These are phyloP conservation scores for Fusarium buxicola DNA, from an alignment of 2,329 filamentous ascomycete genomes.

Conservation along the genomic window DNA sequence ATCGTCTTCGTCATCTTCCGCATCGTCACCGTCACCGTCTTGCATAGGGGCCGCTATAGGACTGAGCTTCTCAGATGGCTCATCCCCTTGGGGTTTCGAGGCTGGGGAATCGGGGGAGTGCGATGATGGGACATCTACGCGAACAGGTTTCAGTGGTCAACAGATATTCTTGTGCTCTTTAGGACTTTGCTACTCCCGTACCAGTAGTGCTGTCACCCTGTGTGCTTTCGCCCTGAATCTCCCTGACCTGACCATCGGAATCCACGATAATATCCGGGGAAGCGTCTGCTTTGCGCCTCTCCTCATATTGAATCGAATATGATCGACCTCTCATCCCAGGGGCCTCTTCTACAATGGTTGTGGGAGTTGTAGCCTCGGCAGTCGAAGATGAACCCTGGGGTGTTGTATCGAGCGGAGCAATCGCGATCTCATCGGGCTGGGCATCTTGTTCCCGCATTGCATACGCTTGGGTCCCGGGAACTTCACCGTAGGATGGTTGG, in stretches of 20 bases:
- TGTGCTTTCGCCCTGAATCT: slow-evolving; percentile 41
- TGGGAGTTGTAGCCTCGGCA: slow-evolving; percentile 53
- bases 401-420: slow-evolving; percentile 50
- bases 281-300: slow-evolving; percentile 63
- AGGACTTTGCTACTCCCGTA: slow-evolving; percentile 45
- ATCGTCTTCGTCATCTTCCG: slow-evolving; percentile 33
- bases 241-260: slow-evolving; percentile 56
- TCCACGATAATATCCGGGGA: slow-evolving; percentile 64
- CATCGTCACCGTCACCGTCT: slow-evolving; percentile 42
- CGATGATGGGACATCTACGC: slow-evolving; percentile 43
- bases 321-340: slow-evolving; percentile 55
- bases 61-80: slow-evolving; percentile 43
- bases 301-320: slow-evolving; percentile 58
- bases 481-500: slow-evolving; percentile 65
- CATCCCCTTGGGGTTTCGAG: slow-evolving; percentile 44
- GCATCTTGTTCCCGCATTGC: slow-evolving; percentile 67
- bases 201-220: slow-evolving; percentile 39
- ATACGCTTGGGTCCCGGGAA: slow-evolving; percentile 70
- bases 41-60: slow-evolving; percentile 31
- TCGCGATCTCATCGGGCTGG: slow-evolving; percentile 69
- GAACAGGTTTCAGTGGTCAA: slow-evolving; percentile 43
- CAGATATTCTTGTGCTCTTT: slow-evolving; percentile 32
- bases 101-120: slow-evolving; percentile 48
- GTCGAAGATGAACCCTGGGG: slow-evolving; percentile 40
- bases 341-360: slow-evolving; percentile 66